These are phyloP conservation scores for Sanguinoderma infundibulare DNA, from an alignment of 1,284 basidiomycete species.

Conservation along the genomic window DNA sequence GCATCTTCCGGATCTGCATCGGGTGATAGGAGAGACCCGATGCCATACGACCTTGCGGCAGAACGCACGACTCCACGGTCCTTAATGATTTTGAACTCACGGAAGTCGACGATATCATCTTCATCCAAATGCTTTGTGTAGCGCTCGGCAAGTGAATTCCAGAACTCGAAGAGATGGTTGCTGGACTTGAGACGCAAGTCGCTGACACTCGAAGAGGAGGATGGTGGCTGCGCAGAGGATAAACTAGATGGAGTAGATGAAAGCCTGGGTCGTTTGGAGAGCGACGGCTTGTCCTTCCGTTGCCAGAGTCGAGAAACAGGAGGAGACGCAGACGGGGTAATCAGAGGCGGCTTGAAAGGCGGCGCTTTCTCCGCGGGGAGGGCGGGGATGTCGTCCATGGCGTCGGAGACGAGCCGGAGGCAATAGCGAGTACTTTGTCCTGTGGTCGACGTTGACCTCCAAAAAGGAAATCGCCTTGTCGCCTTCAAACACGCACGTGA, in stretches of 20 bases:
- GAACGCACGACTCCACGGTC: conserved; percentile 68
- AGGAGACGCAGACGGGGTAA: conserved; percentile 41
- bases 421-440: conserved; percentile 12
- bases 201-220: conserved; percentile 1
- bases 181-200: conserved; percentile 15
- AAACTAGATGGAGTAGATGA: conserved; percentile 35
- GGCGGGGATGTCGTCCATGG: conserved; percentile 21
- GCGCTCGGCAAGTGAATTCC: conserved; percentile 68
- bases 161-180: conserved; percentile 59
- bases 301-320: conserved; percentile 30
- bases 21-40: conserved; percentile 50
- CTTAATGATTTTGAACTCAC: conserved; percentile 58
- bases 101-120: conserved; percentile 76
- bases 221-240: conserved; percentile 31
- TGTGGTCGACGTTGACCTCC: conserved; percentile 9
- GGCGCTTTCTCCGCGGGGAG: conserved; percentile 7
- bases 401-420: conserved; percentile 9
- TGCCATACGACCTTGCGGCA: conserved; percentile 42
- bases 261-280: conserved; percentile 43
- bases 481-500: conserved; percentile 22
- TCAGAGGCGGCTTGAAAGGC: conserved; percentile 24
- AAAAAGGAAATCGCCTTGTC: conserved; percentile 14
- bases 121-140: conserved; percentile 70
- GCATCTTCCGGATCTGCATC: conserved; percentile 30
- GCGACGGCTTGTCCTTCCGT: conserved; percentile 36